Evolutionary conservation across 1,139 yeast genomes (phyloP), one percentile per base, ranked within the genome.

Genomic region (Geotrichum restrictum): DNA sequence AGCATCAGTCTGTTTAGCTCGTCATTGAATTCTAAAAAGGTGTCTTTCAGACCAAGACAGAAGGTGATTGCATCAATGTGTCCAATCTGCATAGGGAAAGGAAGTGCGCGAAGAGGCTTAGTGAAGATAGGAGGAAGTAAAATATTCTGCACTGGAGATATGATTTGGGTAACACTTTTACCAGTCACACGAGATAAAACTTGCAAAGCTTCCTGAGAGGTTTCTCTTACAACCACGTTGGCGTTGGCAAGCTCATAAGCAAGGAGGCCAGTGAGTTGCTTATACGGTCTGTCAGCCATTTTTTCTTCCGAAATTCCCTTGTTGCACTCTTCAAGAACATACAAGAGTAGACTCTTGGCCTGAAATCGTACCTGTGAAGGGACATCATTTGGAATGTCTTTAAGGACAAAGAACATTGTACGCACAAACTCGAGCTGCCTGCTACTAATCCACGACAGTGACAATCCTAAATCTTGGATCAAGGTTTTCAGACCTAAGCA

Each of bases 11-110:
- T 75, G 57, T 85, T 85, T 57, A 94, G 72, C 64, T 93, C 98
- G 53, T 91, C 98, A 60, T 87, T 88, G 66, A 88, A 91, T 8
- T 85, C 84, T 60, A 93, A 73, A 62, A 93, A 89, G 0, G 96
- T 80, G 57, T 86, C 81, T 7, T 88, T 93, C 48, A 93, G 75
- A 1, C 85, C 82, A 57, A 94, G 73, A 64, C 98, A 93, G 67
- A 84, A 94, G 0, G 95, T 83, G 13, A 94, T 88, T 1, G 98
- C 98, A 70, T 93, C 98, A 57, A 94, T 89, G 67, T 93, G 91
- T 33, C 98, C 98, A 54, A 94, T 93, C 71, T 94, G 98, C 96
- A 91, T 93, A 2, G 97, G 95, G 72, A 94, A 93, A 0, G 99
- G 98, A 57, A 94, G 75, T 0, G 98, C 98, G 57, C 99, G 77